These are phyloP conservation scores for Rhizoclosmatium hyalinum DNA, from an alignment of 371 early-diverging fungal genomes.

Conservation along the genomic window DNA sequence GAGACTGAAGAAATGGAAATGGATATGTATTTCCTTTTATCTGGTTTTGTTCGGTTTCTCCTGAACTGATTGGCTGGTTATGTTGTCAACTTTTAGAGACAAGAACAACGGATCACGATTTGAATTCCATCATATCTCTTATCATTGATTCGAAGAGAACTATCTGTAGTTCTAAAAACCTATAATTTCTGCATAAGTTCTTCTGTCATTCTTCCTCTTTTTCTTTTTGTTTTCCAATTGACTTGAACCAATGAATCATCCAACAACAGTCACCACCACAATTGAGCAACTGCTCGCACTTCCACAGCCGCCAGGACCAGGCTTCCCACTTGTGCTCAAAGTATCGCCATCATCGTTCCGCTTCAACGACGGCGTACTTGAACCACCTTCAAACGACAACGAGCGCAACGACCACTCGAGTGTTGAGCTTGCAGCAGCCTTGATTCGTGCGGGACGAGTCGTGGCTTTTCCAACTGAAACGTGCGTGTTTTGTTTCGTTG, in stretches of 20 bases:
- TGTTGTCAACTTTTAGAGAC: too few relatives aligned
- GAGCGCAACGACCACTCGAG: conserved; percentile 14
- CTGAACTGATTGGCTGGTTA: neutral
- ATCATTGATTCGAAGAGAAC: too few relatives aligned
- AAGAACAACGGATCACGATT: neutral
- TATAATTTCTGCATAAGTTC: too few relatives aligned
- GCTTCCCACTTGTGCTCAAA: conserved; percentile 20
- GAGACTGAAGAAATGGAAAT: too few relatives aligned
- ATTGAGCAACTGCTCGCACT: neutral
- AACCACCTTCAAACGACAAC: neutral
- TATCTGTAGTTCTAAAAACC: too few relatives aligned
- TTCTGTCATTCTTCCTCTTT: too few relatives aligned
- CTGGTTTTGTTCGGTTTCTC: neutral
- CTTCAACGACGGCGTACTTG: neutral
- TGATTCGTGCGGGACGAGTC: conserved; percentile 32
- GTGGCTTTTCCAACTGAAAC: conserved; percentile 99
- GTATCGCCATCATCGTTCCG: conserved; percentile 18
- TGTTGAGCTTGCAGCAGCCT: conserved; percentile 10
- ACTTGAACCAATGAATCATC: too few relatives aligned
- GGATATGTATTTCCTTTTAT: too few relatives aligned
- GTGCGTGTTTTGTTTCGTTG: too few relatives aligned
- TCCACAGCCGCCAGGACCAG: neutral
- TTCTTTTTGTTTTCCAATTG: too few relatives aligned
- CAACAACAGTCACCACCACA: neutral
- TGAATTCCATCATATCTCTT: neutral